Conservation (phyloP, 305 asterid genomes). For the Fraxinus xanthoxyloides region DNA sequence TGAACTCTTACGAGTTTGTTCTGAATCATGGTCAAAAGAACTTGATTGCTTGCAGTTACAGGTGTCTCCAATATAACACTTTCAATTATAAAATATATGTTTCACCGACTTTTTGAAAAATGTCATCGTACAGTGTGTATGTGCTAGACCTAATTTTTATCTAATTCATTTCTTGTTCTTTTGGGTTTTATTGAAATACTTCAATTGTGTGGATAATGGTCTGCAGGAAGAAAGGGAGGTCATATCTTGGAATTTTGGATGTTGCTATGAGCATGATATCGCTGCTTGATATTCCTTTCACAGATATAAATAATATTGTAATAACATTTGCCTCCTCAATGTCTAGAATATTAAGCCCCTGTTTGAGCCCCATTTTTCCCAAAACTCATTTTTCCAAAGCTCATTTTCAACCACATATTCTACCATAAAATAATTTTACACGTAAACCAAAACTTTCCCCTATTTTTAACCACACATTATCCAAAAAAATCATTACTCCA, state of each 20-base stretch:
- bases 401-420: background rate
- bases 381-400: background rate
- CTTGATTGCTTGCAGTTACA: slow-evolving; percentile 83
- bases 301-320: slow-evolving; percentile 78
- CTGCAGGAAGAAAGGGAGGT: slow-evolving; percentile 82
- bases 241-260: slow-evolving; percentile 82
- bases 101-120: background rate
- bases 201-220: slow-evolving; percentile 20
- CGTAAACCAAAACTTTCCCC: background rate
- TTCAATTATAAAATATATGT: background rate
- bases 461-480: background rate
- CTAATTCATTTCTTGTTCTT: slow-evolving; percentile 14
- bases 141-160: background rate
- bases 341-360: background rate
- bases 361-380: background rate
- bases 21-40: slow-evolving; percentile 39
- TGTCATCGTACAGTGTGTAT: slow-evolving; percentile 6
- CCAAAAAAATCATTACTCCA: background rate
- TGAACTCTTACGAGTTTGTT: slow-evolving; percentile 78
- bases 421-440: background rate
- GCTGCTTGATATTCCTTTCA: slow-evolving; percentile 70
- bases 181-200: slow-evolving; percentile 10
- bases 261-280: slow-evolving; percentile 48
- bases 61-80: slow-evolving; percentile 41
- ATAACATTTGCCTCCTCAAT: background rate